Percentiles rank a stretch among this genome's conserved stretches.
phyloP scores from a whole-genome alignment of 2,329 filamentous ascomycete species.

The Arachnopeziza araneosa region DNA sequence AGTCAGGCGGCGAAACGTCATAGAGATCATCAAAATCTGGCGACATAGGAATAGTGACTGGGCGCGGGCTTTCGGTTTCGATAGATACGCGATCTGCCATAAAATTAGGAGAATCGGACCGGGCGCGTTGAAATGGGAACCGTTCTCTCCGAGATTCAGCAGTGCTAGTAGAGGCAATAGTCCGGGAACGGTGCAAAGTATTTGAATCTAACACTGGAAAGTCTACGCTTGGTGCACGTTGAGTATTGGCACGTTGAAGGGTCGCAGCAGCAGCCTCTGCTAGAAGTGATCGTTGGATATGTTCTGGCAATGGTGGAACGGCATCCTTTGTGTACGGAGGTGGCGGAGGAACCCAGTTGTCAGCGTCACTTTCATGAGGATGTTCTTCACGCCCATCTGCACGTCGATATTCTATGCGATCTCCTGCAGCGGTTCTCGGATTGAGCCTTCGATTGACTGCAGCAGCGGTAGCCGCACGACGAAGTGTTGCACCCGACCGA shows the following conservation, averaged over 20 bases:
- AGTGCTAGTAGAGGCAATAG: constrained; percentile 18
- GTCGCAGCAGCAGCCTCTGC: constrained; percentile 25
- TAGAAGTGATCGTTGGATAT: constrained; percentile 30
- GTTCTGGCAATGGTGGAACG: constrained; percentile 31
- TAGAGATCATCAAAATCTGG: constrained; percentile 29
- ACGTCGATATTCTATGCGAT: constrained; percentile 57
- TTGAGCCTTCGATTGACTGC: constrained; percentile 66
- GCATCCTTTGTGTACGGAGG: constrained; percentile 68
- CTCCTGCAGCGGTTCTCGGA: constrained; percentile 48
- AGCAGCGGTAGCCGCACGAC: constrained; percentile 70
- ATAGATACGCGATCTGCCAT: constrained; percentile 19
- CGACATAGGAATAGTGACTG: constrained; percentile 29
- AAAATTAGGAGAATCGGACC: constrained; percentile 33
- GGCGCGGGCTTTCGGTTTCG: constrained; percentile 26
- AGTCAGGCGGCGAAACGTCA: constrained; percentile 30
- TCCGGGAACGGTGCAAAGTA: constrained; percentile 23
- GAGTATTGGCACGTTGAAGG: constrained; percentile 24
- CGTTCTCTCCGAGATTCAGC: constrained; percentile 21
- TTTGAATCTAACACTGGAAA: constrained; percentile 21
- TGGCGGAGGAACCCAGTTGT: constrained; percentile 83
- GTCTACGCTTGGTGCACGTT: constrained; percentile 19
- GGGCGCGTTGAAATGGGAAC: constrained; percentile 30
- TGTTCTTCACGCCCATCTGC: constrained; percentile 66
- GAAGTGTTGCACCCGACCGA: constrained; percentile 63
- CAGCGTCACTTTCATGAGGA: constrained; percentile 80